Evolutionary conservation across 1,284 basidiomycete genomes (phyloP).

Genomic region (Heterobasidion annosum): DNA sequence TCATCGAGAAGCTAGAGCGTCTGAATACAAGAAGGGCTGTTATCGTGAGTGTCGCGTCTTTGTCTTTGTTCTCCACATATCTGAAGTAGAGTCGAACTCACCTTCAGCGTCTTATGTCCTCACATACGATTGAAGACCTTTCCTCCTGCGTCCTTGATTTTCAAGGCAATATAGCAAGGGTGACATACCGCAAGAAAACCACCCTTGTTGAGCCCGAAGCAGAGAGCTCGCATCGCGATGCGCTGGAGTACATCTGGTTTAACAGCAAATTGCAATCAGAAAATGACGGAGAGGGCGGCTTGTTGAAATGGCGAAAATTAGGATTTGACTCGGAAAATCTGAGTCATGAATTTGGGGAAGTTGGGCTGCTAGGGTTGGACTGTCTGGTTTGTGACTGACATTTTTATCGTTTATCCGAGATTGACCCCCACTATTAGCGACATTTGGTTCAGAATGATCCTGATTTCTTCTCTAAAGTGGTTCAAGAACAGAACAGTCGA

Average conservation of each 20-base stretch:
- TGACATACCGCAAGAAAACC: slow-evolving; percentile 75
- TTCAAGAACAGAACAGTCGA: slow-evolving; percentile 80
- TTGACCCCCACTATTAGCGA: slow-evolving; percentile 29
- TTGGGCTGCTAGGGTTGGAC: slow-evolving; percentile 81
- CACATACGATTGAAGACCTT: slow-evolving; percentile 79
- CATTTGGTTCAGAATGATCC: slow-evolving; percentile 66
- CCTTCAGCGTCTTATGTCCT: slow-evolving; percentile 74
- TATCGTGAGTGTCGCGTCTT: slow-evolving; percentile 39
- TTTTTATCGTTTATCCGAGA: not conserved
- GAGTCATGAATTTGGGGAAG: slow-evolving; percentile 73
- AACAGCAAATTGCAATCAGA: slow-evolving; percentile 50
- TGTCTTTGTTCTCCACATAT: not conserved
- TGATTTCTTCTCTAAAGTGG: slow-evolving; percentile 79
- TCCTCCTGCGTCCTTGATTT: slow-evolving; percentile 86
- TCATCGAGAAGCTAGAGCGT: slow-evolving; percentile 69
- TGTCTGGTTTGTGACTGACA: slow-evolving; percentile 53
- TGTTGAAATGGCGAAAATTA: slow-evolving; percentile 69
- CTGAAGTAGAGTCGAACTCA: not conserved
- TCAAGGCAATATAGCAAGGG: slow-evolving; percentile 80
- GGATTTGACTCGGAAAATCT: slow-evolving; percentile 79
- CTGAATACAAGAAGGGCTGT: slow-evolving; percentile 80
- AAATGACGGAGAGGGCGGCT: slow-evolving; percentile 33
- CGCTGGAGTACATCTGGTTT: slow-evolving; percentile 69
- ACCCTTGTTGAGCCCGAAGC: slow-evolving; percentile 66
- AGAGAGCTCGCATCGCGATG: slow-evolving; percentile 51